phyloP scores from a whole-genome alignment of 2,329 filamentous ascomycete species.

The Colletotrichum brevisporum region DNA sequence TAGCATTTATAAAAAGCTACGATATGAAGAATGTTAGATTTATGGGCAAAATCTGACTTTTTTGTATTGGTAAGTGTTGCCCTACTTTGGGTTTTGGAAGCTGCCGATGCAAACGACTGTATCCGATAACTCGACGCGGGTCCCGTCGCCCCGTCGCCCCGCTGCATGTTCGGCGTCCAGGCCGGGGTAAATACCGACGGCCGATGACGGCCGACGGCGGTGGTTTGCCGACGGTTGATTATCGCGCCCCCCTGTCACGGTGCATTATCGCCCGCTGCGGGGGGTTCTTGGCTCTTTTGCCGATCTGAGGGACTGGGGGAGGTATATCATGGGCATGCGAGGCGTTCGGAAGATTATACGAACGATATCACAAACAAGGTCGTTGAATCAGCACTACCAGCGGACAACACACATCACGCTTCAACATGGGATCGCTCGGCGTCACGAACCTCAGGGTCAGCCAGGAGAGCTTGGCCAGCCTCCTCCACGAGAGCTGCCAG shows the following conservation, averaged over 20 bases:
- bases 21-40: too few species aligned
- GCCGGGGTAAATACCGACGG: constrained; percentile 1
- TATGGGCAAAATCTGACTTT: too few species aligned
- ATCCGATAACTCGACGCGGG: not conserved
- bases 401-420: not conserved
- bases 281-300: too few species aligned
- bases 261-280: not conserved
- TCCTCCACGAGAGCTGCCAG: constrained; percentile 42
- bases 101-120: too few species aligned
- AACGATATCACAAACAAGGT: not conserved
- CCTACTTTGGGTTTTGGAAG: too few species aligned
- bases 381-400: not conserved
- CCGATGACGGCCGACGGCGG: constrained; percentile 13
- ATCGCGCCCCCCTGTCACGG: not conserved
- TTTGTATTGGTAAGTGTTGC: too few species aligned
- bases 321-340: not conserved
- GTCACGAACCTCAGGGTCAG: not conserved
- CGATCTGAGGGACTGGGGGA: too few species aligned
- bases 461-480: not conserved
- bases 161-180: not conserved
- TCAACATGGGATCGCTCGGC: not conserved
- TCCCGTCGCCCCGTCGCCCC: too few species aligned
- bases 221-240: constrained; percentile 9
- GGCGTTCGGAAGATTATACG: not conserved
- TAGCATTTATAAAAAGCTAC: too few species aligned